Base-by-base conservation (phyloP, 345 rosid genomes). In the Citrus australasica region DNA sequence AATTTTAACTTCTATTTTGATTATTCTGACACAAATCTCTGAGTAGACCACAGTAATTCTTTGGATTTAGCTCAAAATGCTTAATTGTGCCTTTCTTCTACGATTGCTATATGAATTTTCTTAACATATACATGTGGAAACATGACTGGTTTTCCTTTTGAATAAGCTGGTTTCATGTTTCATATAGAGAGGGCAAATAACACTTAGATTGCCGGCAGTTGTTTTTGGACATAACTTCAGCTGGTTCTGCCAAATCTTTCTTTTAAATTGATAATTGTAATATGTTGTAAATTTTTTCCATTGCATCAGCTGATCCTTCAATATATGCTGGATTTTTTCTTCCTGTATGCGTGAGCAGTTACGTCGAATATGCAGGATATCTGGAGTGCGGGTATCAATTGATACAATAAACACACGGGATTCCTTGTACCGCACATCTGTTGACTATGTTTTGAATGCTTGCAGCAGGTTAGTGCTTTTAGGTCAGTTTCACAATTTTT, bases 291-390 rank as follows among this genome's bases (percentile, higher is more conserved):
- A 67, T 59, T n/a, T 67, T 75, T 81, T 79, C 66, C 63, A 67
- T 75, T 78, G 77, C 79, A 51, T 80, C 80, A 78, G 82, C 86
- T 85, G 86, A 85, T 84, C 82, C 81, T 83, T 89, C 79, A 67
- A 83, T 79, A 73, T 83, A 81, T 69, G 75, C 69, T 46, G 85
- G 86, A 80, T 65, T 84, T 81, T 78, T 73, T 81, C 82, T 90
- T 48, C 82, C 82, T 84, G 74, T 87, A 80, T 82, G 88, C 84
- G 84, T 91, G 90, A 82, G 85, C 97, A 95, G 97, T 91, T 95
- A 76, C 99, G 97, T 89, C 91, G 87, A 88, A 88, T 93, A 82
- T 95, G 98, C 94, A 88, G 98, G 90, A 84, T 86, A 74, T 85
- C 97, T 76, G 98, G 97, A 82, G 92, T 93, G 40, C 81, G 80